A percentile compares a stretch with the other conserved stretches of the same genome.
Conservation (phyloP, 1,139 yeast genomes). For the Yamadazyma friedrichii region DNA sequence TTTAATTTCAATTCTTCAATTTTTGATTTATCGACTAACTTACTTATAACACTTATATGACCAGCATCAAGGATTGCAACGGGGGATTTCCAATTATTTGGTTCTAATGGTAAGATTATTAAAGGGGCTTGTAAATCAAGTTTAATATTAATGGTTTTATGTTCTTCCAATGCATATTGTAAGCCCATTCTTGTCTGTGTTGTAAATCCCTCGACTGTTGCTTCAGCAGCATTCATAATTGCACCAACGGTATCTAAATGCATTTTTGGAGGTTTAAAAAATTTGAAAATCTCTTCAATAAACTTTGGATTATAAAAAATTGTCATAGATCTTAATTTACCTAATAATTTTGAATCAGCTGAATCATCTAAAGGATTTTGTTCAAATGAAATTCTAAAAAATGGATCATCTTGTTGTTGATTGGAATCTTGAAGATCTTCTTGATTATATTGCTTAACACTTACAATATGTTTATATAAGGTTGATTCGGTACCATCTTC, state of each 20-base stretch:
- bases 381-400: conserved; percentile 82
- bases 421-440: conserved; percentile 18
- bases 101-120: conserved; percentile 83
- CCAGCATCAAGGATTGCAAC: conserved; percentile 96
- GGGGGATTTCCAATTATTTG: conserved; percentile 77
- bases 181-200: conserved; percentile 89
- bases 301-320: conserved; percentile 83
- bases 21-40: conserved; percentile 69
- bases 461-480: conserved; percentile 81
- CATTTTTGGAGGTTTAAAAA: conserved; percentile 84
- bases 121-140: conserved; percentile 93
- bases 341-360: conserved; percentile 76
- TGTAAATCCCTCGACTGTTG: conserved; percentile 88
- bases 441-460: conserved; percentile 57
- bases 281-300: conserved; percentile 67
- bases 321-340: conserved; percentile 83
- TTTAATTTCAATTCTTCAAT: conserved; percentile 72
- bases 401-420: conserved; percentile 46
- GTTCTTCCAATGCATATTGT: conserved; percentile 91
- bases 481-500: conserved; percentile 82
- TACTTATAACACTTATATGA: conserved; percentile 81
- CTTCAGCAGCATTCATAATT: conserved; percentile 92
- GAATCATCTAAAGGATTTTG: conserved; percentile 78
- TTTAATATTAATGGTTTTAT: conserved; percentile 81
- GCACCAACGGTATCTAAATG: conserved; percentile 90